phyloP scores from a whole-genome alignment of 768 basidiomycete genomes.

The Lactarius hengduanensis region DNA sequence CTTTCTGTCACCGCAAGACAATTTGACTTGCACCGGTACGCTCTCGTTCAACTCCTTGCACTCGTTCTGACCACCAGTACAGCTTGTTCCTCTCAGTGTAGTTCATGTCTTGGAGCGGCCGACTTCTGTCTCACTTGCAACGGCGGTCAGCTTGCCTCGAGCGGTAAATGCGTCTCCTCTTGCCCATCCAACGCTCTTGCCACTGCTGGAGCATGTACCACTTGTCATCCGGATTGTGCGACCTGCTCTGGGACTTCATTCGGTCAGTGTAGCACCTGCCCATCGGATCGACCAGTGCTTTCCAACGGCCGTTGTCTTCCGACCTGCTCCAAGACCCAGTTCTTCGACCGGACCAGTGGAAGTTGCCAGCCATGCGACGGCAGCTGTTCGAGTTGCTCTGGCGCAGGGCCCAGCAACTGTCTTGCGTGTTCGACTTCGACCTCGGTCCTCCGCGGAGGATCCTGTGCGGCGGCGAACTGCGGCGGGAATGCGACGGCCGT shows the following conservation, averaged over 20 bases:
- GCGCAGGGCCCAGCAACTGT: conserved; percentile 63
- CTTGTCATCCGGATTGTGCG: conserved; percentile 85
- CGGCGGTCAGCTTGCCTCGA: conserved; percentile 60
- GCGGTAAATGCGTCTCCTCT: conserved; percentile 69
- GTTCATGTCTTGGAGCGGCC: conserved; percentile 65
- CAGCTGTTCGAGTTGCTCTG: conserved; percentile 77
- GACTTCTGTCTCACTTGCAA: conserved; percentile 74
- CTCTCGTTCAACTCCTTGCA: background rate
- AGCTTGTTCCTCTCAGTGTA: conserved; percentile 75
- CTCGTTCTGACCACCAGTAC: conserved; percentile 22
- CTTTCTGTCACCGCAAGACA: conserved; percentile 69
- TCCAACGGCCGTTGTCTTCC: conserved; percentile 75
- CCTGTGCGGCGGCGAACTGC: conserved; percentile 65
- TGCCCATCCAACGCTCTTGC: conserved; percentile 74
- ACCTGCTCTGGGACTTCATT: conserved; percentile 78
- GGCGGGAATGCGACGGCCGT: conserved; percentile 47
- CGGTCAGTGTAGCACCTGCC: conserved; percentile 75
- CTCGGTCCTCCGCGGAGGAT: conserved; percentile 61
- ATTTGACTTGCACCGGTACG: conserved; percentile 72
- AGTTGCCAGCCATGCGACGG: conserved; percentile 72
- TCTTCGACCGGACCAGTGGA: conserved; percentile 62
- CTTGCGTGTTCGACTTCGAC: conserved; percentile 68
- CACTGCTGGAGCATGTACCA: conserved; percentile 61
- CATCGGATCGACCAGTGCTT: conserved; percentile 64
- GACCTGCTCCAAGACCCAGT: conserved; percentile 71